phyloP scores from a whole-genome alignment of 179 eudicot genomes.

The Monotropa hypopitys region DNA sequence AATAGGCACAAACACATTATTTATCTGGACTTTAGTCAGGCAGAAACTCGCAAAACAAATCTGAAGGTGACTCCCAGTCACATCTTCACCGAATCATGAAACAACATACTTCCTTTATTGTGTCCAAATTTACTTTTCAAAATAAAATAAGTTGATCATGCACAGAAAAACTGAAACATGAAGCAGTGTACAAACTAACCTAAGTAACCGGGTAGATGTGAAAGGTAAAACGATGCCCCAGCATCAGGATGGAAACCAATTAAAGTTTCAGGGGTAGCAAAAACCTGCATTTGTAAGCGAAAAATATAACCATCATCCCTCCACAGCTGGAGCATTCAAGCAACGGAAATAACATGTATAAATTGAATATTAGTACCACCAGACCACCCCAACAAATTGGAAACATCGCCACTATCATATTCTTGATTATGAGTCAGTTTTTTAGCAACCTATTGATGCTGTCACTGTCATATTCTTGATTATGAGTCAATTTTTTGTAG shows the following conservation, averaged over 20 bases:
- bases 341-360: background rate
- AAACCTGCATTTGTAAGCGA: slow-evolving; percentile 38
- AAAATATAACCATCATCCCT: background rate
- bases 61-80: background rate
- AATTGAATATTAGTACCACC: background rate
- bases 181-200: slow-evolving; percentile 30
- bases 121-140: background rate
- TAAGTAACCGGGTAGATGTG: slow-evolving; percentile 74
- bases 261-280: slow-evolving; percentile 82
- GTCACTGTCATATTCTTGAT: background rate
- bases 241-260: slow-evolving; percentile 97
- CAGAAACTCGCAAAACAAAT: background rate
- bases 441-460: background rate
- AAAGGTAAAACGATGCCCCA: slow-evolving; percentile 82
- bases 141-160: background rate
- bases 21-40: slow-evolving; percentile 1
- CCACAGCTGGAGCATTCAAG: background rate
- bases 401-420: background rate
- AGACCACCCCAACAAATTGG: background rate
- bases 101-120: background rate
- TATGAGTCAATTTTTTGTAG: background rate
- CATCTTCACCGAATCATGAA: background rate
- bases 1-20: background rate
- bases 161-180: background rate
- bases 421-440: background rate